Percentiles rank a stretch among this genome's conserved stretches.
These are phyloP conservation scores for Ocimum tenuiflorum DNA, from an alignment of 257 asterid species.

Conservation along the genomic window DNA sequence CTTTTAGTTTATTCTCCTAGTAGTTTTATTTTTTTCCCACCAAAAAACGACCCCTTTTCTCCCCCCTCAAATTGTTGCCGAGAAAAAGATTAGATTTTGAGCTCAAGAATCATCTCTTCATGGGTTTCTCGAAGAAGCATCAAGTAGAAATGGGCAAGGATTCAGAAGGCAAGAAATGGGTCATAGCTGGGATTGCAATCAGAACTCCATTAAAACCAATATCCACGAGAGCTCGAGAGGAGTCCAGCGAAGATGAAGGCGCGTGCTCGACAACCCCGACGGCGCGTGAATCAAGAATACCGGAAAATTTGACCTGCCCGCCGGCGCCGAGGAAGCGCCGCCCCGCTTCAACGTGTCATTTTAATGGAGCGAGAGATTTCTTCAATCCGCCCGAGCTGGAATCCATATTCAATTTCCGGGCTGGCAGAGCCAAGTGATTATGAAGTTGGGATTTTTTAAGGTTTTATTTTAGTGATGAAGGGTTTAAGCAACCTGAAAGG, in stretches of 20 bases:
- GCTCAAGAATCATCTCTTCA: conserved; percentile 4
- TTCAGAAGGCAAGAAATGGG: conserved; percentile 53
- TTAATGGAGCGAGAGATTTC: conserved; percentile 50
- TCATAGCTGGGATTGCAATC: conserved; percentile 51
- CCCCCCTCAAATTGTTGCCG: not conserved
- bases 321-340: conserved; percentile 84
- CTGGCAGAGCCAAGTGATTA: conserved; percentile 52
- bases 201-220: conserved; percentile 56
- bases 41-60: not conserved
- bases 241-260: conserved; percentile 33
- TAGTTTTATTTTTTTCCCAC: conserved; percentile 10
- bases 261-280: conserved; percentile 69
- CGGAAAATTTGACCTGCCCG: conserved; percentile 60
- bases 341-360: conserved; percentile 44
- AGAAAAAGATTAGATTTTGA: not conserved
- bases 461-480: conserved; percentile 4
- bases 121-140: conserved; percentile 61
- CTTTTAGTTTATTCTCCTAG: conserved; percentile 34
- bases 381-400: conserved; percentile 79
- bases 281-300: conserved; percentile 57
- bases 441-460: not conserved
- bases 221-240: conserved; percentile 35
- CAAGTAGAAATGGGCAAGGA: conserved; percentile 40
- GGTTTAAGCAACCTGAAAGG: not conserved
- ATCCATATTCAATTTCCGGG: conserved; percentile 55